Conservation (phyloP, 352 stramenopile genomes). For the Pythium myriotylum region DNA sequence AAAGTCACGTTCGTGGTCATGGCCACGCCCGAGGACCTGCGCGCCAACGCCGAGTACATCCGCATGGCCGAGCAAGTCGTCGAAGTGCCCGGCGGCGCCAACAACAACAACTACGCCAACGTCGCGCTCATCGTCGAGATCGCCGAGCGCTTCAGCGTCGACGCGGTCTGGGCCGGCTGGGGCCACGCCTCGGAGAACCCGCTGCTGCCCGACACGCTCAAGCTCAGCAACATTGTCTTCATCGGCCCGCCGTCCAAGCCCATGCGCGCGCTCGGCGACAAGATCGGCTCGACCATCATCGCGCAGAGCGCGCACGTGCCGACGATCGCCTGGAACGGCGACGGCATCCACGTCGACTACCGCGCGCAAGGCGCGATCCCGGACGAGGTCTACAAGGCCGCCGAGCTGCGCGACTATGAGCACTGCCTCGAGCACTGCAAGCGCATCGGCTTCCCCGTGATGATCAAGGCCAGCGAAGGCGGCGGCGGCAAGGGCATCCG, state of each 20-base stretch:
- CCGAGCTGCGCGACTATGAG: constrained; percentile 91
- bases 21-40: constrained; percentile 99
- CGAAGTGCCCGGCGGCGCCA: constrained; percentile 99
- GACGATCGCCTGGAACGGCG: constrained; percentile 99
- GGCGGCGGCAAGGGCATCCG: constrained; percentile 99
- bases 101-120: constrained; percentile 99
- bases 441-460: constrained; percentile 98
- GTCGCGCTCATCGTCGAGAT: constrained; percentile 98
- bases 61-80: constrained; percentile 99
- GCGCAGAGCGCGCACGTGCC: constrained; percentile 98
- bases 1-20: constrained; percentile 99
- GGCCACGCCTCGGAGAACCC: constrained; percentile 99
- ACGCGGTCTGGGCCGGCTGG: constrained; percentile 99
- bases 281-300: constrained; percentile 99
- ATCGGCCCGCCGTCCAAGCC: constrained; percentile 97
- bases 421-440: constrained; percentile 94
- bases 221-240: constrained; percentile 96
- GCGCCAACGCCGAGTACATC: constrained; percentile 99
- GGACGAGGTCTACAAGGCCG: constrained; percentile 92
- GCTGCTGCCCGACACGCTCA: constrained; percentile 93
- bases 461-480: constrained; percentile 99
- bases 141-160: constrained; percentile 94
- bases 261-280: constrained; percentile 99
- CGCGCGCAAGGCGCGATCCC: constrained; percentile 87
- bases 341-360: constrained; percentile 94